phyloP scores from a whole-genome alignment of 495 filamentous ascomycete genomes.

The Penicillium manginii region DNA sequence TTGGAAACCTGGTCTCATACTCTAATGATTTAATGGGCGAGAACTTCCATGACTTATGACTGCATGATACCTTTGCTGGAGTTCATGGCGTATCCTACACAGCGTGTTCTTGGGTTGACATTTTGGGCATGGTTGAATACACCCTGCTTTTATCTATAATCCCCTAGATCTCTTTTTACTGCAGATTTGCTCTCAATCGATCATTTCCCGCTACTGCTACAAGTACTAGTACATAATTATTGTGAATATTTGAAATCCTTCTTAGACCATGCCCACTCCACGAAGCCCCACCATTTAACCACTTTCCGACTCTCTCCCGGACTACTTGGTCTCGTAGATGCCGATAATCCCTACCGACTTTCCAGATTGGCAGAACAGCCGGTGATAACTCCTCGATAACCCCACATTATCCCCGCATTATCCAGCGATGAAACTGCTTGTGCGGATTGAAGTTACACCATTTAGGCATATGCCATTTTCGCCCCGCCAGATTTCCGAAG shows the following conservation, averaged over 20 bases:
- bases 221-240: too few relatives aligned
- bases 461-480: too few relatives aligned
- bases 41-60: slow-evolving; percentile 14
- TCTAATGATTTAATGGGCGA: slow-evolving; percentile 18
- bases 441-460: too few relatives aligned
- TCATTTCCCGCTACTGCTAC: not conserved
- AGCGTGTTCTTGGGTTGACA: slow-evolving; percentile 8
- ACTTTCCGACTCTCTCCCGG: too few relatives aligned
- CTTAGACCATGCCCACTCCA: too few relatives aligned
- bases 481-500: too few relatives aligned
- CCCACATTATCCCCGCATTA: too few relatives aligned
- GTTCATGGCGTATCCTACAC: slow-evolving; percentile 2
- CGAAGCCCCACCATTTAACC: too few relatives aligned
- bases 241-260: too few relatives aligned
- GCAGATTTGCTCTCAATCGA: not conserved
- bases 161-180: not conserved
- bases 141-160: not conserved
- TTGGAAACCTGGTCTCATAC: slow-evolving; percentile 3
- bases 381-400: too few relatives aligned
- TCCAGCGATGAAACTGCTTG: too few relatives aligned
- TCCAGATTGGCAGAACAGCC: too few relatives aligned
- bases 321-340: not conserved
- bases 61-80: slow-evolving; percentile 9
- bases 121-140: slow-evolving; percentile 14
- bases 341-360: not conserved